Evolutionary conservation across 1,284 basidiomycete genomes (phyloP), one percentile per base, ranked within the genome.

Genomic region (Sporisorium exsertum): DNA sequence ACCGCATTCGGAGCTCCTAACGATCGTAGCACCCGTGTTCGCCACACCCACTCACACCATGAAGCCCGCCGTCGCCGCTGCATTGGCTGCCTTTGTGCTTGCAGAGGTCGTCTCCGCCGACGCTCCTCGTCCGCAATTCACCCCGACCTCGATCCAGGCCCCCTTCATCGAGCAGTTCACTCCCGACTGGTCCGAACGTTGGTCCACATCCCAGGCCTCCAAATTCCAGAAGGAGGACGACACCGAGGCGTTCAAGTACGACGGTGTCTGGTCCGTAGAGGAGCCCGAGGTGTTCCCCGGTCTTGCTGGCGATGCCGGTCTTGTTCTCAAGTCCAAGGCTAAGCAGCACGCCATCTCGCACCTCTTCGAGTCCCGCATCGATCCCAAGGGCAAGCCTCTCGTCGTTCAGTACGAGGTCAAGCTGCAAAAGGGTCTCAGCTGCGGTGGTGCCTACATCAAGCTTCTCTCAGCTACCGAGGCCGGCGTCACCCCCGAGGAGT

Each of bases 381-480:
- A 93, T 88, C 93, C 95, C 87, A 91, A 90, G 84, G 88, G 91
- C 74, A 90, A 97, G 88, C 93, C 96, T 46, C 89, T 99, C 55
- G 95, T 99, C 75, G 92, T 99, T 20, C 95, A 98, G 87, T 99
- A 99, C 86, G 97, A 99, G 87, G 80, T 83, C 53, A 97, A 99
- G 89, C 94, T 97, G 87, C 96, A 99, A 89, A 96, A 98, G 88
- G 96, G 96, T 65, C 94, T 97, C 67, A 95, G 96, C 88, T 99
- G 97, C 83, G 97, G 97, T 87, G 97, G 97, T 88, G 97, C 97
- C 45, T 99, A 99, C 88, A 88, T 99, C 88, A 99, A 99, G 88
- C 91, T 99, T 64, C 91, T 99, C 58, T 87, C 87, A 46, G 88
- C 88, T 73, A 79, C 72, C 37, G 83, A 85, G 29, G 80, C 80